Percentiles rank a stretch among this genome's conserved stretches.
Conservation (phyloP, 306 rosid species). For the Canavalia gladiata region DNA sequence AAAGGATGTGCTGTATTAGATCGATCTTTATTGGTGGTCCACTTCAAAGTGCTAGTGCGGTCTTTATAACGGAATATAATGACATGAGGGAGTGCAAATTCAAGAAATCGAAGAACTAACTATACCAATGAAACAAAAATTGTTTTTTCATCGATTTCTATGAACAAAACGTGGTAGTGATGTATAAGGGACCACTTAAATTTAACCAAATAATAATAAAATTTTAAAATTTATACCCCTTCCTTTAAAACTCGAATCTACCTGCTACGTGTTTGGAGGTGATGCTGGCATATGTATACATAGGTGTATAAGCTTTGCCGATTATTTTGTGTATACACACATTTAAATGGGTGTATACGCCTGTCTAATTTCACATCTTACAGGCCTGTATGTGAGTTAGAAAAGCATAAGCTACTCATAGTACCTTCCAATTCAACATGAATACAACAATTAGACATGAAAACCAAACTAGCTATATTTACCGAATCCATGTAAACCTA, state of each 20-base stretch:
- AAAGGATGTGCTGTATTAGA: not conserved
- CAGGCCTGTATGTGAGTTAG: too few relatives aligned
- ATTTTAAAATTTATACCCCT: not conserved
- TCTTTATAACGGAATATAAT: not conserved
- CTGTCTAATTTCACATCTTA: too few relatives aligned
- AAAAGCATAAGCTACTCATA: too few relatives aligned
- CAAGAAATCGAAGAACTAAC: not conserved
- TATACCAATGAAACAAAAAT: not conserved
- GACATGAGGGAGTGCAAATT: not conserved
- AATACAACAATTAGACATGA: too few relatives aligned
- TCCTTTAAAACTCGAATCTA: not conserved
- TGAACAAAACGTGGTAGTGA: not conserved
- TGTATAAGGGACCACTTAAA: not conserved
- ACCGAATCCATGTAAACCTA: too few relatives aligned
- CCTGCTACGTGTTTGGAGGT: not conserved
- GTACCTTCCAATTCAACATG: too few relatives aligned
- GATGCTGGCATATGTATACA: not conserved
- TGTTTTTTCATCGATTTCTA: not conserved
- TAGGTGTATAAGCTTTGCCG: too few relatives aligned
- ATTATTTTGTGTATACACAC: too few relatives aligned
- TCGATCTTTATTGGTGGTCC: slow-evolving; percentile 38
- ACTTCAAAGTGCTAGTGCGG: slow-evolving; percentile 18
- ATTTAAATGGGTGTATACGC: too few relatives aligned
- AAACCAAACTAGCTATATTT: too few relatives aligned
- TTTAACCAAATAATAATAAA: not conserved